A percentile compares a stretch with the other conserved stretches of the same genome.
phyloP scores from a whole-genome alignment of 2,329 filamentous ascomycete genomes.

The Drechslerella dactyloides region DNA sequence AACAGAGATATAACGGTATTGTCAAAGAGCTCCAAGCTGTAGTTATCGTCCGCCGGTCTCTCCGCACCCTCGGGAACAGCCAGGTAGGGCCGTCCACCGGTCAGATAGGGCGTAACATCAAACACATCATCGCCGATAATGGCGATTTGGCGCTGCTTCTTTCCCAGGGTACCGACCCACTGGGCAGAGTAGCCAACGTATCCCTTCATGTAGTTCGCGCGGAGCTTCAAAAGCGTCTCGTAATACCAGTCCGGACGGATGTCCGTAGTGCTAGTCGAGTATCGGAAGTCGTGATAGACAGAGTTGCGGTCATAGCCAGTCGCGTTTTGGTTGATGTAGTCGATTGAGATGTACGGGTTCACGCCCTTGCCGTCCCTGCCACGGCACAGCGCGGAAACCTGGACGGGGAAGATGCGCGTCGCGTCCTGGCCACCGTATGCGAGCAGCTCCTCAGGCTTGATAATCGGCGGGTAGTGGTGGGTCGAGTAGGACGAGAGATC shows the following conservation, averaged over 20 bases:
- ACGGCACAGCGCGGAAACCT: constrained; percentile 88
- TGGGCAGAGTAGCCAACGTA: constrained; percentile 80
- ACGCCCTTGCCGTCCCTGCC: constrained; percentile 71
- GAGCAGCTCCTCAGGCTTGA: constrained; percentile 68
- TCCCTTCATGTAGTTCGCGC: constrained; percentile 81
- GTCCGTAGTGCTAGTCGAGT: constrained; percentile 72
- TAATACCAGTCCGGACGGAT: constrained; percentile 88
- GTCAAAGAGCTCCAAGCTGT: constrained; percentile 76
- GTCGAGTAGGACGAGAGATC: constrained; percentile 76
- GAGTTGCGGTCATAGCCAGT: constrained; percentile 74
- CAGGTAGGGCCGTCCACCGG: constrained; percentile 68
- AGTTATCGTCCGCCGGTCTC: constrained; percentile 57
- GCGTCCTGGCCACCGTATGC: constrained; percentile 88
- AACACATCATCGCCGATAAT: constrained; percentile 82
- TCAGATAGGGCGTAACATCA: constrained; percentile 82
- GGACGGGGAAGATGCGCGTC: constrained; percentile 87
- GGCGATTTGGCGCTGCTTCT: constrained; percentile 70
- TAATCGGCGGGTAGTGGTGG: constrained; percentile 76
- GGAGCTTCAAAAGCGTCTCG: constrained; percentile 81
- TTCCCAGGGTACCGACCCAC: constrained; percentile 74
- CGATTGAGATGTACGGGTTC: constrained; percentile 77
- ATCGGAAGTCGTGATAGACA: constrained; percentile 90
- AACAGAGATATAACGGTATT: constrained; percentile 76
- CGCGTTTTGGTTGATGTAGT: constrained; percentile 79
- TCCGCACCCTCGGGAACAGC: constrained; percentile 64